A percentile compares a stretch with the other conserved stretches of the same genome.
phyloP scores from a whole-genome alignment of 371 early-diverging fungal genomes.

The Apophysomyces elegans region DNA sequence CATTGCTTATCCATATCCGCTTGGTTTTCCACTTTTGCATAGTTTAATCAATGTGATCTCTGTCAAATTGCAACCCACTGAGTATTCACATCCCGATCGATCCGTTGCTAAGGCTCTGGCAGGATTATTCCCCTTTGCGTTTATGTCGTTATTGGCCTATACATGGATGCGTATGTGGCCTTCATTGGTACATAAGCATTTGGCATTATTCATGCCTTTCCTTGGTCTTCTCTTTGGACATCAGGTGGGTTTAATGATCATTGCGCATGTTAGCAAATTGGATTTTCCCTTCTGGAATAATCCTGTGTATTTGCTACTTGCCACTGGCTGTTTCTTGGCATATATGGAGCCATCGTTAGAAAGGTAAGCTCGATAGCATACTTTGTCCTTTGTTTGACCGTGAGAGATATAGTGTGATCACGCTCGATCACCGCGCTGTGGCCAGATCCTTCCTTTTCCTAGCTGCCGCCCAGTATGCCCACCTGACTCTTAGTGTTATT shows the following conservation, averaged over 20 bases:
- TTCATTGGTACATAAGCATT: conserved; percentile 61
- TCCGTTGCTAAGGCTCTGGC: conserved; percentile 59
- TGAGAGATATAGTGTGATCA: conserved; percentile 16
- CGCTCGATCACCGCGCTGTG: conserved; percentile 28
- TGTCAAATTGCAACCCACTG: conserved; percentile 39
- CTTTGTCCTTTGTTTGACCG: neutral
- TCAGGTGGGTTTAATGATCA: conserved; percentile 84
- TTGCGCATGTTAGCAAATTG: conserved; percentile 84
- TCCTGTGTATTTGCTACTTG: conserved; percentile 50
- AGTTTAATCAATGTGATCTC: conserved; percentile 36
- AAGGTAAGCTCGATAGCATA: conserved; percentile 46
- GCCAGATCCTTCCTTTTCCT: conserved; percentile 30
- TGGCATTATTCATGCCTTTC: conserved; percentile 70
- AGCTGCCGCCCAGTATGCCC: conserved; percentile 57
- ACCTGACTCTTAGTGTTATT: conserved; percentile 76
- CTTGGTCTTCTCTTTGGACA: conserved; percentile 84
- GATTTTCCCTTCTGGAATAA: conserved; percentile 77
- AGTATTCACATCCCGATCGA: conserved; percentile 43
- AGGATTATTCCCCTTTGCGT: conserved; percentile 69
- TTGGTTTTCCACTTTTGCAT: neutral
- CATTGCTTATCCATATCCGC: neutral
- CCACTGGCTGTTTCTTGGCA: conserved; percentile 72
- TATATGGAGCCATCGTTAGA: conserved; percentile 53
- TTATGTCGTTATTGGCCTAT: conserved; percentile 55
- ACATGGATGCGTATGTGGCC: conserved; percentile 80